Percentiles rank a stretch among this genome's conserved stretches.
phyloP scores from a whole-genome alignment of 768 basidiomycete species.

The Boletus sp. region DNA sequence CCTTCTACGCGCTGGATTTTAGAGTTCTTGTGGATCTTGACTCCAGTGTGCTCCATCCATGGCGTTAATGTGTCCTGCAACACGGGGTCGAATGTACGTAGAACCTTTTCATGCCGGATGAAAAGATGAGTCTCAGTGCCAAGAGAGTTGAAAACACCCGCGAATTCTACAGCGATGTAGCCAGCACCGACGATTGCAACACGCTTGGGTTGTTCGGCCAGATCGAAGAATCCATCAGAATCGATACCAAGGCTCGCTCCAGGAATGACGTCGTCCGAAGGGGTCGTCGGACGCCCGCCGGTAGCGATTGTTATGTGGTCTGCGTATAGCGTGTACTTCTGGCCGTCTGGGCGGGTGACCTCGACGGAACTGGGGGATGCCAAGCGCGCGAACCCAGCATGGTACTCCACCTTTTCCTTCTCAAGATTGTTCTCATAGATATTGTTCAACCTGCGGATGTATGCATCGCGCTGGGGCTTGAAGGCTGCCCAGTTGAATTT shows the following conservation, averaged over 20 bases:
- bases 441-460: constrained; percentile 83
- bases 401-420: constrained; percentile 84
- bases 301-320: constrained; percentile 82
- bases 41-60: constrained; percentile 94
- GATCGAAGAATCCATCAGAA: constrained; percentile 95
- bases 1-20: constrained; percentile 77
- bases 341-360: constrained; percentile 65
- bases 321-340: constrained; percentile 66
- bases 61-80: constrained; percentile 80
- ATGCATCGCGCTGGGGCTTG: constrained; percentile 94
- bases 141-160: constrained; percentile 88
- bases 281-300: constrained; percentile 81
- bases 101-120: constrained; percentile 85
- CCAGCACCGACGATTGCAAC: constrained; percentile 96
- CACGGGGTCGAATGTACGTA: constrained; percentile 89
- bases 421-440: constrained; percentile 90
- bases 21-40: constrained; percentile 79
- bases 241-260: constrained; percentile 88
- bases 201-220: constrained; percentile 85
- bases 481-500: constrained; percentile 88
- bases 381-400: constrained; percentile 75
- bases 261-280: constrained; percentile 75
- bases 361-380: constrained; percentile 66
- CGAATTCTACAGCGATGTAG: constrained; percentile 96
- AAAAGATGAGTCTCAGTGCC: constrained; percentile 90